Evolutionary conservation across 164 flowering plant species (phyloP).

Genomic region (Berberis vulgaris): DNA sequence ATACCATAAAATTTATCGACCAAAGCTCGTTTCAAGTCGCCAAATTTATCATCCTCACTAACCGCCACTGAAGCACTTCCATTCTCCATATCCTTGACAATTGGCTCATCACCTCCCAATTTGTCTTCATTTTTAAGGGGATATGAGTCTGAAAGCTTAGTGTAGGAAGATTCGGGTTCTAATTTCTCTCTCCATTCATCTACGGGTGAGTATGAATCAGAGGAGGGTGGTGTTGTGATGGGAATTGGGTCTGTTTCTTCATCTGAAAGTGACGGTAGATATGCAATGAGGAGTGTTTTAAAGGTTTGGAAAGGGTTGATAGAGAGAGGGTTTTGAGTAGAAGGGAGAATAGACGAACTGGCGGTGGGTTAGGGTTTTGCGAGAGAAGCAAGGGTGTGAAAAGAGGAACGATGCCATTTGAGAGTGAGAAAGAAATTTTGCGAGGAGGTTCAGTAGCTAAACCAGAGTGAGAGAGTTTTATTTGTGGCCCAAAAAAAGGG

Average conservation of each 20-base stretch:
- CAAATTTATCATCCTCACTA: constrained; percentile 19
- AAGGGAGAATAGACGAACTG: not conserved
- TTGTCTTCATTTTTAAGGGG: constrained; percentile 69
- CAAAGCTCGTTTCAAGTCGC: constrained; percentile 62
- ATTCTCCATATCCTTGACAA: constrained; percentile 2
- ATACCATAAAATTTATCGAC: constrained; percentile 82
- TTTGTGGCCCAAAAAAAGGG: not conserved
- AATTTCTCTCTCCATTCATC: constrained; percentile 77
- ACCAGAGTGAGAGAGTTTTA: not conserved
- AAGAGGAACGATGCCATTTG: constrained; percentile 22
- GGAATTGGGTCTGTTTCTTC: not conserved
- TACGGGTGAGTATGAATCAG: no score
- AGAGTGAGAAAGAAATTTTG: not conserved
- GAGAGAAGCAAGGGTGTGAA: constrained; percentile 14
- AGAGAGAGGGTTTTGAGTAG: not conserved
- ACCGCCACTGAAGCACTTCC: constrained; percentile 14
- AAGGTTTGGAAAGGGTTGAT: constrained; percentile 3
- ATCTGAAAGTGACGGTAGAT: constrained; percentile 6
- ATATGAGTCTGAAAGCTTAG: constrained; percentile 42
- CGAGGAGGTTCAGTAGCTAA: no score
- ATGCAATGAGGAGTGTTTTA: constrained; percentile 11
- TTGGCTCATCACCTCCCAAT: constrained; percentile 41
- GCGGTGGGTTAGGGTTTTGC: constrained; percentile 9
- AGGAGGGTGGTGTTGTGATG: not conserved
- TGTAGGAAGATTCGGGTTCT: constrained; percentile 27